Percentiles rank a stretch among this genome's conserved stretches.
Evolutionary conservation across 2,329 filamentous ascomycete genomes (phyloP).

Genomic region (Akanthomyces muscarius): DNA sequence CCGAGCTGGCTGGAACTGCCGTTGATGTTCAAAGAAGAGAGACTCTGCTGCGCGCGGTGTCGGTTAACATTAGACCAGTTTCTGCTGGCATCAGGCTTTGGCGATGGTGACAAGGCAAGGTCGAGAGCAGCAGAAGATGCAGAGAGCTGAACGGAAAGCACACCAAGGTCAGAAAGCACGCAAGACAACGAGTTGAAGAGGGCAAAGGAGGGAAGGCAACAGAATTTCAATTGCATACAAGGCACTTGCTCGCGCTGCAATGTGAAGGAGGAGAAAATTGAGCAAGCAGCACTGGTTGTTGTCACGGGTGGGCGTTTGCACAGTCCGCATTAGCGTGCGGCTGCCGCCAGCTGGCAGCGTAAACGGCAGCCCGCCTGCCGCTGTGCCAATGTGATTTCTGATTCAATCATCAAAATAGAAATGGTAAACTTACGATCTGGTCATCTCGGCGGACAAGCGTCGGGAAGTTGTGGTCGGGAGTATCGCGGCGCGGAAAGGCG

Average conservation of each 20-base stretch:
- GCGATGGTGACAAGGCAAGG: slow-evolving; percentile 66
- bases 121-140: slow-evolving; percentile 78
- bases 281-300: not conserved
- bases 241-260: not conserved
- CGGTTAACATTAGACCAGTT: slow-evolving; percentile 61
- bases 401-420: slow-evolving; percentile 8
- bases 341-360: slow-evolving; percentile 10
- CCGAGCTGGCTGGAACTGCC: slow-evolving; percentile 34
- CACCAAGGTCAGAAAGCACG: slow-evolving; percentile 31
- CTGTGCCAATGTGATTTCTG: not conserved
- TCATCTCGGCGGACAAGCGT: slow-evolving; percentile 68
- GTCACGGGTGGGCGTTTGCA: not conserved
- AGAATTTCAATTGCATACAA: not conserved
- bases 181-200: slow-evolving; percentile 22
- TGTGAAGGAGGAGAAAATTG: not conserved
- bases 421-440: slow-evolving; percentile 46
- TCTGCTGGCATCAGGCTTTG: slow-evolving; percentile 56
- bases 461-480: slow-evolving; percentile 80
- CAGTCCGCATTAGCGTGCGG: not conserved
- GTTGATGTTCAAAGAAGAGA: slow-evolving; percentile 44
- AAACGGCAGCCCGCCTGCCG: not conserved
- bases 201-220: slow-evolving; percentile 8
- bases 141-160: slow-evolving; percentile 58
- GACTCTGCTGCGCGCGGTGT: slow-evolving; percentile 63
- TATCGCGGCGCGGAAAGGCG: slow-evolving; percentile 47